Evolutionary conservation across 2,329 filamentous ascomycete species (phyloP), one percentile per base, ranked within the genome.

Genomic region (Bipolaris victoriae): DNA sequence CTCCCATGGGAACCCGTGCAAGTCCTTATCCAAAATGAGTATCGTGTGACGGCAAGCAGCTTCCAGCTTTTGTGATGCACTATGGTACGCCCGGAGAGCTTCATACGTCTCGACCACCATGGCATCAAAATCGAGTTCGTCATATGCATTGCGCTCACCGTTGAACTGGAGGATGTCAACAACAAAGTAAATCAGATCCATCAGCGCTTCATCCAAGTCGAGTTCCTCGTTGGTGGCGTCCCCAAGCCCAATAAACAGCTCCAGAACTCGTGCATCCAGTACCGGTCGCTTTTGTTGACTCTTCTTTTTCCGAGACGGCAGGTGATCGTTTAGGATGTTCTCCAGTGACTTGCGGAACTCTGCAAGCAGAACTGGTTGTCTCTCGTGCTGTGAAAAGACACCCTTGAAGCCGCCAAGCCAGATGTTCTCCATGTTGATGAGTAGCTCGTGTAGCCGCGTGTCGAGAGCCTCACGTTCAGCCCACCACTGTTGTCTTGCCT

Each of bases 141-240:
- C 95, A 76, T 97, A 97, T 0, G 96, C 95, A 72, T 98, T 99
- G 46, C 88, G 86, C 78, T 99, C 96, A 15, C 95, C 95, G 66
- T 97, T 91, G 76, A 99, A 98, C 73, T 98, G 95, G 2, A 99
- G 82, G 49, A 98, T 93, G 69, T 99, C 95, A 5, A 99, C 89
- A 1, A 98, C 90, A 72, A 98, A 98, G 78, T 97, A 98, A 3
- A 99, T 84, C 26, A 99, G 80, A 73, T 99, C 95, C 65, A 89
- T 92, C n/a, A 99, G 80, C 0, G 89, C 87, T 69, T 98, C 94
- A 62, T 98, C 94, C 20, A 96, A 84, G 61, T 97, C 92, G 56
- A 81, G 78, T 7, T 88, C 86, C 1, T 88, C 84, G 7, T 84
- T 83, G 0, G 85, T 85, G 2, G 91, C 85, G 67, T 91, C 87